Conservation (phyloP, 345 rosid species). For the Gossypium longicalyx region DNA sequence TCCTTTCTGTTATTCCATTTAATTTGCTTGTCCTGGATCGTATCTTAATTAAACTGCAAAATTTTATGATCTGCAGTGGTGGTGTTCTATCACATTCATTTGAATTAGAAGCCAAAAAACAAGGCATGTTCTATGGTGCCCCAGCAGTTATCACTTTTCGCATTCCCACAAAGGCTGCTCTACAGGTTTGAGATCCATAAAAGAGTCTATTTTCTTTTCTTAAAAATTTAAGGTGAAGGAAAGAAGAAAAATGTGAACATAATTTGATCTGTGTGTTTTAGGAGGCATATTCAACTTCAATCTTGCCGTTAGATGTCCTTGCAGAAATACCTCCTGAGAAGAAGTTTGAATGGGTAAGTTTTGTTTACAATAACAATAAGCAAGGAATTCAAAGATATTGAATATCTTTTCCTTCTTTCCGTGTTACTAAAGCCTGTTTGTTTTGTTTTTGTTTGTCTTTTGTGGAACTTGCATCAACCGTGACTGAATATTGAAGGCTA, state of each 20-base stretch:
- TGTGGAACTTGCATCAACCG: conserved; percentile 32
- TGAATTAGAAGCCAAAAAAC: conserved; percentile 80
- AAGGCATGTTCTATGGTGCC: conserved; percentile 70
- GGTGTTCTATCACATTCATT: conserved; percentile 74
- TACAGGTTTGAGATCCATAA: conserved; percentile 52
- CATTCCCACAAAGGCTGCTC: conserved; percentile 70
- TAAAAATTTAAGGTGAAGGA: not conserved
- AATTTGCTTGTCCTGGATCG: not conserved
- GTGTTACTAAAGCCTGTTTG: not conserved
- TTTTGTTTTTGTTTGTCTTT: conserved; percentile 20
- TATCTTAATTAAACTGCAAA: conserved; percentile 22
- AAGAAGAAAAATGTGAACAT: not conserved
- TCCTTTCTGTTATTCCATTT: not conserved
- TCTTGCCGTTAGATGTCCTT: conserved; percentile 78
- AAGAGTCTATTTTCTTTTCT: not conserved
- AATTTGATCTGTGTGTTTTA: conserved; percentile 22
- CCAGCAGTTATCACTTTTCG: conserved; percentile 93
- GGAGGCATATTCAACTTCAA: conserved; percentile 83
- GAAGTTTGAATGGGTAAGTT: conserved; percentile 59
- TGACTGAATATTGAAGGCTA: conserved; percentile 52
- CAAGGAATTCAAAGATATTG: not conserved
- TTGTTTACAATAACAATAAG: not conserved
- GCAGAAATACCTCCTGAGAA: conserved; percentile 77
- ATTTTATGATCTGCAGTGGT: conserved; percentile 46
- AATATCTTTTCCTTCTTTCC: not conserved